A percentile compares a stretch with the other conserved stretches of the same genome.
These are phyloP conservation scores for Cryphonectria carpinicola DNA, from an alignment of 2,329 filamentous ascomycete genomes.

Conservation along the genomic window DNA sequence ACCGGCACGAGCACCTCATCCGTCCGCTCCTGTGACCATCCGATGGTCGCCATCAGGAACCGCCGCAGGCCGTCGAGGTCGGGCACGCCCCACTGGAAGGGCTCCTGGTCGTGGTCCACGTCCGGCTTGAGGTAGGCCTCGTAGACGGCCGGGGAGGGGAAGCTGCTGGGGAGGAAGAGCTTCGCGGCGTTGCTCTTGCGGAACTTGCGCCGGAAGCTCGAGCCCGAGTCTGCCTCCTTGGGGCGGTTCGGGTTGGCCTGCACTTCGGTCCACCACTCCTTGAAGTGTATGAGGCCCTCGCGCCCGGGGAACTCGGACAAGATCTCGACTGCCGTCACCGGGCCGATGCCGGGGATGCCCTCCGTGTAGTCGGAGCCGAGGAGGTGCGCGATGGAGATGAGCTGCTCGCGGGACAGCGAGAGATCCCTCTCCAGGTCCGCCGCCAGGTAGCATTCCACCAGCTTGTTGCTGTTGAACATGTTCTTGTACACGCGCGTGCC, in stretches of 20 bases:
- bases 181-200: conserved; percentile 78
- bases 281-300: conserved; percentile 72
- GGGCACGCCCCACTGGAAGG: conserved; percentile 94
- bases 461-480: conserved; percentile 99
- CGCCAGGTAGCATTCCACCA: conserved; percentile 91
- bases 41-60: conserved; percentile 90
- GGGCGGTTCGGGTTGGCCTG: conserved; percentile 67
- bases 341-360: conserved; percentile 85
- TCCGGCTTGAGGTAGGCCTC: conserved; percentile 85
- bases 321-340: conserved; percentile 93
- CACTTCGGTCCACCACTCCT: conserved; percentile 83
- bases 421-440: conserved; percentile 87
- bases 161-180: conserved; percentile 79
- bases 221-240: conserved; percentile 62
- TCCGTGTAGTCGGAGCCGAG: conserved; percentile 95
- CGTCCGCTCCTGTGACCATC: conserved; percentile 88
- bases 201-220: conserved; percentile 82
- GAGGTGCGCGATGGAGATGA: conserved; percentile 88
- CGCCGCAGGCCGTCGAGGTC: conserved; percentile 82
- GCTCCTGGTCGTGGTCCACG: conserved; percentile 76
- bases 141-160: conserved; percentile 78
- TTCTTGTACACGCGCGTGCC: conserved; percentile 98
- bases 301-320: conserved; percentile 79
- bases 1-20: conserved; percentile 96
- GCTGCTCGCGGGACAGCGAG: conserved; percentile 79